These are phyloP conservation scores for Colletotrichum australisinense DNA, from an alignment of 2,329 filamentous ascomycete genomes.

Conservation along the genomic window DNA sequence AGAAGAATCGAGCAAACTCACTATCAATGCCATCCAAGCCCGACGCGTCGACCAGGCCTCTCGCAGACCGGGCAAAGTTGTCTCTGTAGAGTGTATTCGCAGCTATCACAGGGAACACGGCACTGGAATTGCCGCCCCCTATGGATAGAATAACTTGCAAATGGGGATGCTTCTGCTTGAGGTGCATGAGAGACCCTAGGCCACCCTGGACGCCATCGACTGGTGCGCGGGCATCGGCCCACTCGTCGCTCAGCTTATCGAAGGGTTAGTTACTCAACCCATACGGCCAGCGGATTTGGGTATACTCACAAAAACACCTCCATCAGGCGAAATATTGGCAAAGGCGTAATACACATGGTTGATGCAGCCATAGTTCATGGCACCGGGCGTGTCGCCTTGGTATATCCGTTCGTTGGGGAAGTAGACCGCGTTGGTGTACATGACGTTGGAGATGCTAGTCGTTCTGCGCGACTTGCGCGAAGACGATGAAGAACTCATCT, in stretches of 20 bases:
- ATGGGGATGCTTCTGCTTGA: conserved; percentile 77
- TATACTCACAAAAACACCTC: conserved; percentile 77
- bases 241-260: conserved; percentile 79
- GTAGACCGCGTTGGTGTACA: conserved; percentile 81
- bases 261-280: conserved; percentile 6
- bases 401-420: conserved; percentile 86
- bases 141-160: conserved; percentile 83
- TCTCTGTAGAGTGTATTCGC: conserved; percentile 69
- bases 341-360: conserved; percentile 88
- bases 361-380: conserved; percentile 79
- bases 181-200: conserved; percentile 76
- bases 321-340: conserved; percentile 78
- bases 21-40: conserved; percentile 75
- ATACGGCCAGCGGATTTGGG: conserved; percentile 16
- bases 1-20: conserved; percentile 49
- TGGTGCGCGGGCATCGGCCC: conserved; percentile 77
- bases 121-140: conserved; percentile 74
- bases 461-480: conserved; percentile 59
- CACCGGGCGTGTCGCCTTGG: conserved; percentile 77
- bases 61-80: conserved; percentile 77
- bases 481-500: conserved; percentile 55
- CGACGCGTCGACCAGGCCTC: conserved; percentile 75
- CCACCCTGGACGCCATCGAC: conserved; percentile 80
- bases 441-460: conserved; percentile 59
- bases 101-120: conserved; percentile 76